phyloP scores from a whole-genome alignment of 2,329 filamentous ascomycete genomes.

The Fusarium scirpi region DNA sequence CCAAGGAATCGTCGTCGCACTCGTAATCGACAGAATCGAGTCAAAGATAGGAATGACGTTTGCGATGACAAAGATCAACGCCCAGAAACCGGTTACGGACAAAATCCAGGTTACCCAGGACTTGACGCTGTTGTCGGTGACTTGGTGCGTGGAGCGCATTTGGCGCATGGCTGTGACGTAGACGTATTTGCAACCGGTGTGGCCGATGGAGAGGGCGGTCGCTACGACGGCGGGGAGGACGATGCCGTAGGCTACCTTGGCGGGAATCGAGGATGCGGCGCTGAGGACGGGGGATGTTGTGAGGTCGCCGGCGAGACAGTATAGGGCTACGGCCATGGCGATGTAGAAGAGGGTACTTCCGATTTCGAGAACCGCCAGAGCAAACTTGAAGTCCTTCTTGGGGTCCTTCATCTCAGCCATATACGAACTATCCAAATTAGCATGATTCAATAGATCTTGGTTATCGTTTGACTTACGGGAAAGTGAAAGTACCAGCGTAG shows the following conservation, averaged over 20 bases:
- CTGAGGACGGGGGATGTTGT: conserved; percentile 43
- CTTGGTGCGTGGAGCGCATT: conserved; percentile 35
- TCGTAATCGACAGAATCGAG: conserved; percentile 46
- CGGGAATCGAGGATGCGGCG: conserved; percentile 36
- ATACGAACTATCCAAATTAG: conserved; percentile 18
- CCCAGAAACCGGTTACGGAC: conserved; percentile 41
- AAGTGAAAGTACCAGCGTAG: conserved; percentile 46
- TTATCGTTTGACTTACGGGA: conserved; percentile 21
- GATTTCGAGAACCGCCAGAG: conserved; percentile 39
- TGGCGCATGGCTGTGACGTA: conserved; percentile 35
- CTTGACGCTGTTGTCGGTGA: conserved; percentile 39
- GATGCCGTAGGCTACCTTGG: conserved; percentile 47
- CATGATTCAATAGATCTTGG: rapidly evolving
- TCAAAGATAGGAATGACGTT: conserved; percentile 49
- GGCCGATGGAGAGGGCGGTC: conserved; percentile 42
- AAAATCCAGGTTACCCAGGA: conserved; percentile 47
- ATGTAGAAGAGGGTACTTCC: conserved; percentile 45
- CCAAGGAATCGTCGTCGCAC: conserved; percentile 45
- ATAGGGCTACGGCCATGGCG: conserved; percentile 40
- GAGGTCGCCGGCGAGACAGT: conserved; percentile 43
- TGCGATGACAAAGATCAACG: conserved; percentile 44
- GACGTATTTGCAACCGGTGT: conserved; percentile 47
- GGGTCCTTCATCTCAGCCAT: conserved; percentile 47
- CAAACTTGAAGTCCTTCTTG: conserved; percentile 39
- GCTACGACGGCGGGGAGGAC: conserved; percentile 43